Conservation (phyloP, 2,329 filamentous ascomycete genomes). For the Aspergillus sclerotialis region DNA sequence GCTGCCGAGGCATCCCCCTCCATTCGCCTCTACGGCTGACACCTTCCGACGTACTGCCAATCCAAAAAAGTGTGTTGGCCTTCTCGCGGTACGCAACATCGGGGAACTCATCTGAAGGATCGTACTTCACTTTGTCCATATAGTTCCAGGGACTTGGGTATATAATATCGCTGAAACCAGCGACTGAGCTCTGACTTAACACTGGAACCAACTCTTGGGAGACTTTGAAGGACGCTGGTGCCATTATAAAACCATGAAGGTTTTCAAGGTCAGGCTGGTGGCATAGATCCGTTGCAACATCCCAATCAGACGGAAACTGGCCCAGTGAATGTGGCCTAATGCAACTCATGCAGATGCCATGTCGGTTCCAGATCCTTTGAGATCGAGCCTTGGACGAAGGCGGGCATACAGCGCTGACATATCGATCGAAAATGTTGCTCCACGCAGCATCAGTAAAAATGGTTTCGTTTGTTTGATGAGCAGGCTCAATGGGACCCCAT, state of each 20-base stretch:
- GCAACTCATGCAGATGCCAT: constrained; percentile 59
- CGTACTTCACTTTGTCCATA: constrained; percentile 49
- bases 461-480: constrained; percentile 23
- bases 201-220: constrained; percentile 62
- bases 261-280: constrained; percentile 69
- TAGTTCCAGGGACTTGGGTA: constrained; percentile 62
- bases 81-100: constrained; percentile 56
- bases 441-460: constrained; percentile 37
- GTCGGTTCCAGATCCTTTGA: constrained; percentile 56
- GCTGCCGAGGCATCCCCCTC: constrained; percentile 63
- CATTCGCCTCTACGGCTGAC: constrained; percentile 47
- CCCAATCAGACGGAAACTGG: constrained; percentile 62
- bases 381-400: constrained; percentile 54
- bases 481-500: constrained; percentile 33
- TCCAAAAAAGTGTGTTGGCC: constrained; percentile 64
- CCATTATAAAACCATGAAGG: constrained; percentile 67
- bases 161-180: constrained; percentile 68
- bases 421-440: constrained; percentile 32
- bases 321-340: constrained; percentile 57
- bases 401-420: constrained; percentile 52
- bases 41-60: constrained; percentile 58
- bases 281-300: constrained; percentile 59
- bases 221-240: constrained; percentile 55
- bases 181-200: constrained; percentile 67
- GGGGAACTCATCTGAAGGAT: constrained; percentile 44